A percentile compares a stretch with the other conserved stretches of the same genome.
Conservation (phyloP, 441 rosid genomes). For the Corymbia calophylla region DNA sequence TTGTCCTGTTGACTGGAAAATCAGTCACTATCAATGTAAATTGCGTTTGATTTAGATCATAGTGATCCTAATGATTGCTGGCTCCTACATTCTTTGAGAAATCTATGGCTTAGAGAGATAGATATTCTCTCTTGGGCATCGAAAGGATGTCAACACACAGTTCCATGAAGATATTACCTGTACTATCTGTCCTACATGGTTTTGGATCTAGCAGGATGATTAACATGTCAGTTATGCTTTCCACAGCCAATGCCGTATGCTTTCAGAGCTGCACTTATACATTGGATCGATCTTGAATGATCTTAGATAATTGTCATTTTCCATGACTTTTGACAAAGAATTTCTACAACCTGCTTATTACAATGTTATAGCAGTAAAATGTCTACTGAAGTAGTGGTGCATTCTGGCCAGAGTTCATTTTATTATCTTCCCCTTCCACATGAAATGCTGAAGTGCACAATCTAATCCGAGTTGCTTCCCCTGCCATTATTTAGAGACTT, state of each 20-base stretch:
- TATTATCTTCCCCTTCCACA: background rate
- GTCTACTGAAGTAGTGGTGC: background rate
- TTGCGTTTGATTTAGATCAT: background rate
- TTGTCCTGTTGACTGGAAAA: background rate
- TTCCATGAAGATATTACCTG: background rate
- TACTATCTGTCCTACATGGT: background rate
- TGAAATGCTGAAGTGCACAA: background rate
- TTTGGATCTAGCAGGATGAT: background rate
- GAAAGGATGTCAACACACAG: background rate
- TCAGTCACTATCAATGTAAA: background rate
- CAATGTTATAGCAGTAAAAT: background rate
- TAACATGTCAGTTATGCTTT: background rate
- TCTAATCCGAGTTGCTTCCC: background rate
- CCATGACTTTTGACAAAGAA: background rate
- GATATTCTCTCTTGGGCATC: background rate
- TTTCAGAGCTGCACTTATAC: background rate
- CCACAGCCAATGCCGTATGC: background rate
- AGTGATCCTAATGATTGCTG: background rate
- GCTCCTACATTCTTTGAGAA: background rate
- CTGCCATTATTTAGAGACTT: background rate
- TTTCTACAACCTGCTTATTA: background rate
- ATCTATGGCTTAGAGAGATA: background rate
- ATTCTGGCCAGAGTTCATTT: background rate
- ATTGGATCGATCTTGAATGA: background rate
- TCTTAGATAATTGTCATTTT: background rate